A percentile compares a stretch with the other conserved stretches of the same genome.
Conservation (phyloP, 805 yeast genomes). For the Wilhelminamyces savonicus region DNA sequence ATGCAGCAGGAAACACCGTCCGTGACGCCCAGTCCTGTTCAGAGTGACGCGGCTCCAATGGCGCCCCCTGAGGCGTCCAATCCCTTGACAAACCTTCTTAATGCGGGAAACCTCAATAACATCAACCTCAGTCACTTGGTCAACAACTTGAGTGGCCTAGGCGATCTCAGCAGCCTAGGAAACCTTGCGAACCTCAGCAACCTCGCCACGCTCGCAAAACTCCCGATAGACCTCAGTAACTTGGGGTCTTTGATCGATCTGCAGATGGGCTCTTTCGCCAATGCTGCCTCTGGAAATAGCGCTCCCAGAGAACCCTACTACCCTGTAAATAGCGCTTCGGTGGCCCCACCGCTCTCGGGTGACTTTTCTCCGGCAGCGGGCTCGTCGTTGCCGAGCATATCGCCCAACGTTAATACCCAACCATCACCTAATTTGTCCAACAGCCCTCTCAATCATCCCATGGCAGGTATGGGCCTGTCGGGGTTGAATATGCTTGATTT, state of each 20-base stretch:
- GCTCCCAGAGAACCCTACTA: slow-evolving; percentile 1
- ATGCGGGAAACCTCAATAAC: slow-evolving; percentile 34
- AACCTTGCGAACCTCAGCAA: slow-evolving; percentile 33
- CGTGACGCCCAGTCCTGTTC: slow-evolving; percentile 14
- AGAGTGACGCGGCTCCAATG: not conserved
- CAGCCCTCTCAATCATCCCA: slow-evolving; percentile 3
- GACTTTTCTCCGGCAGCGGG: slow-evolving; percentile 2
- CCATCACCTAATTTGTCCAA: slow-evolving; percentile 5
- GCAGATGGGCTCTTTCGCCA: slow-evolving; percentile 5
- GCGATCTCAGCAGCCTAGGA: slow-evolving; percentile 29
- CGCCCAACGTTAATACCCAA: slow-evolving; percentile 13
- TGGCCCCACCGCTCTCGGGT: slow-evolving; percentile 2
- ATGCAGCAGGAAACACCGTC: slow-evolving; percentile 19
- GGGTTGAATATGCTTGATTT: slow-evolving; percentile 68
- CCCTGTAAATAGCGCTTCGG: slow-evolving; percentile 3
- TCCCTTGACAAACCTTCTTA: too few relatives aligned
- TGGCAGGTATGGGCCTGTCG: slow-evolving; percentile 1
- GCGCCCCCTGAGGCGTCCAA: slow-evolving; percentile 4
- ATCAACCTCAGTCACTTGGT: slow-evolving; percentile 37
- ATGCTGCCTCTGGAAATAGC: slow-evolving; percentile 3
- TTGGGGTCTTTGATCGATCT: slow-evolving; percentile 24
- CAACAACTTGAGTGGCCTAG: slow-evolving; percentile 29
- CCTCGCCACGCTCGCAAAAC: slow-evolving; percentile 37
- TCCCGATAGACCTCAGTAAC: slow-evolving; percentile 33
- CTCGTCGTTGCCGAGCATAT: slow-evolving; percentile 10